Conservation (phyloP, 768 basidiomycete species). For the Cystobasidium ongulense region DNA sequence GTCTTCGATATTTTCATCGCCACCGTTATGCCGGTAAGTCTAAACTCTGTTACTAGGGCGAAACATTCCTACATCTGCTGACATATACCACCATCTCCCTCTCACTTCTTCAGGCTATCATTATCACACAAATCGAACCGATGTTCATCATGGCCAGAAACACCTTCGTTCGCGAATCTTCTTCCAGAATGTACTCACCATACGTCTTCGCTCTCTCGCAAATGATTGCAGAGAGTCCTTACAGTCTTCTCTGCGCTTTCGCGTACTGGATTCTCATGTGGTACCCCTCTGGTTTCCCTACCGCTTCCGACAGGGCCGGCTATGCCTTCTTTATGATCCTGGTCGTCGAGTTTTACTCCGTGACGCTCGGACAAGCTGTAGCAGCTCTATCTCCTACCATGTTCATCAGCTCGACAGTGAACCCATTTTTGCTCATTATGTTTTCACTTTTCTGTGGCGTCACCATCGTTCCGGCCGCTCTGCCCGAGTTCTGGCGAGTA, state of each 20-base stretch:
- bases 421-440: slow-evolving; percentile 58
- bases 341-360: slow-evolving; percentile 64
- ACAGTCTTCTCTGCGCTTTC: slow-evolving; percentile 60
- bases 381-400: slow-evolving; percentile 69
- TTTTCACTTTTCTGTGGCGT: slow-evolving; percentile 67
- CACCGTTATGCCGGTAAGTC: slow-evolving; percentile 49
- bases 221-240: slow-evolving; percentile 71
- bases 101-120: slow-evolving; percentile 60
- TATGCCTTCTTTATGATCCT: slow-evolving; percentile 53
- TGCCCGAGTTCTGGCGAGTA: slow-evolving; percentile 62
- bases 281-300: slow-evolving; percentile 45
- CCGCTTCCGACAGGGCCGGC: slow-evolving; percentile 42
- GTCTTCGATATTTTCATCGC: slow-evolving; percentile 60
- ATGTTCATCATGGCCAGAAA: slow-evolving; percentile 61
- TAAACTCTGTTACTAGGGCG: background rate
- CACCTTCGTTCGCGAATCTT: slow-evolving; percentile 53
- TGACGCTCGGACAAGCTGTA: slow-evolving; percentile 59
- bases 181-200: slow-evolving; percentile 75
- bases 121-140: slow-evolving; percentile 75
- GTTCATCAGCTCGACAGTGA: slow-evolving; percentile 69
- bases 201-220: slow-evolving; percentile 77
- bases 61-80: too few relatives aligned
- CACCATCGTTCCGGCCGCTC: slow-evolving; percentile 60
- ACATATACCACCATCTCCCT: too few relatives aligned
- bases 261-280: slow-evolving; percentile 60